A percentile compares a stretch with the other conserved stretches of the same genome.
phyloP scores from a whole-genome alignment of 1,284 basidiomycete species.

The Porodaedalea pini region DNA sequence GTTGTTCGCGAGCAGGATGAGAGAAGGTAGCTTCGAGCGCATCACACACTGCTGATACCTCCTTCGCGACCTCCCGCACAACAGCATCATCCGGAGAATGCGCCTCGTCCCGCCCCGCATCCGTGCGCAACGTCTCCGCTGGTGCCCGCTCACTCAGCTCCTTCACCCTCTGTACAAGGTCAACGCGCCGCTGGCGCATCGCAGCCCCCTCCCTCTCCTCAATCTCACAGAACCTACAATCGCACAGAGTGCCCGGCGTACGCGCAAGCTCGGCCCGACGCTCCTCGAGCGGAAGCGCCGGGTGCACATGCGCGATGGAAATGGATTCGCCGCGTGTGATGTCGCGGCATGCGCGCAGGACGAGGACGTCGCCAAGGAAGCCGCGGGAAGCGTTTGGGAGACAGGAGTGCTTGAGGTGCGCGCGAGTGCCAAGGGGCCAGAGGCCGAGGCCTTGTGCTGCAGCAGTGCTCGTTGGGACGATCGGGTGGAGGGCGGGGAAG shows the following conservation, averaged over 20 bases:
- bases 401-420: slow-evolving; percentile 16
- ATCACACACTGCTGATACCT: slow-evolving; percentile 10
- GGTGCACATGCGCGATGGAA: slow-evolving; percentile 8
- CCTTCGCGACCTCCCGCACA: slow-evolving; percentile 13
- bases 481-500: slow-evolving; percentile 14
- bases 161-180: slow-evolving; percentile 16
- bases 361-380: slow-evolving; percentile 16
- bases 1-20: slow-evolving; percentile 9
- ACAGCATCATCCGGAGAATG: slow-evolving; percentile 8
- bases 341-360: slow-evolving; percentile 15
- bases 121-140: slow-evolving; percentile 13
- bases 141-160: slow-evolving; percentile 14
- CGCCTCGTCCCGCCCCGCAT: slow-evolving; percentile 10
- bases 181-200: slow-evolving; percentile 11
- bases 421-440: slow-evolving; percentile 6
- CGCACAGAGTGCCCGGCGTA: slow-evolving; percentile 6
- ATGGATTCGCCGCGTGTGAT: slow-evolving; percentile 10
- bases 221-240: slow-evolving; percentile 16
- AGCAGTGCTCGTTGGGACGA: not conserved
- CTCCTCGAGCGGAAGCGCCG: slow-evolving; percentile 13
- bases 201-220: slow-evolving; percentile 16
- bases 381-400: slow-evolving; percentile 14
- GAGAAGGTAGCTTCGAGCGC: slow-evolving; percentile 15
- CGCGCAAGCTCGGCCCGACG: slow-evolving; percentile 12
- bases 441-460: slow-evolving; percentile 13